Conservation (phyloP, 108 stramenopile species). For the Pseudonitzschia multiseries region DNA sequence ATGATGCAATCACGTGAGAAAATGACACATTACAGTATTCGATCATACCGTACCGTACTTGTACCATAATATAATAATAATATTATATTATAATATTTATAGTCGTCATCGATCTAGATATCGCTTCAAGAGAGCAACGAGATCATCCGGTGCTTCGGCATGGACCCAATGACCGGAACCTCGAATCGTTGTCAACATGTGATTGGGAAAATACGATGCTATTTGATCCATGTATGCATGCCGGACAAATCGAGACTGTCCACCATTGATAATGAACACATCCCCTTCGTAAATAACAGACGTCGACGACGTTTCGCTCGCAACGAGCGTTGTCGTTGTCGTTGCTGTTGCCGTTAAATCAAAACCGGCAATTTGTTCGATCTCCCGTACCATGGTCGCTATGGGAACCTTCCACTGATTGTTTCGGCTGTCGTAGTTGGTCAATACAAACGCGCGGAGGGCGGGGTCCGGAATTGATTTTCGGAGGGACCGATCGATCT, state of each 20-base stretch:
- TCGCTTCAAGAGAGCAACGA: conserved; percentile 68
- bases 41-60: no score
- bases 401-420: conserved; percentile 84
- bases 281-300: conserved; percentile 57
- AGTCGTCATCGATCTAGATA: conserved; percentile 68
- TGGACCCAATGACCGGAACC: conserved; percentile 96
- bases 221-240: conserved; percentile 79
- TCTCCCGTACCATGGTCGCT: conserved; percentile 64
- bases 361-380: conserved; percentile 84
- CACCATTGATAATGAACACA: conserved; percentile 88
- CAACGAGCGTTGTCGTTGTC: background rate
- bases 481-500: conserved; percentile 62
- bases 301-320: background rate
- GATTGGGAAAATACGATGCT: conserved; percentile 83
- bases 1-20: no score
- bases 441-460: conserved; percentile 85
- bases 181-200: conserved; percentile 86
- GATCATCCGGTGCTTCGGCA: conserved; percentile 88
- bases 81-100: background rate
- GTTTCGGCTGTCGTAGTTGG: conserved; percentile 70
- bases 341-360: conserved; percentile 30
- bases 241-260: conserved; percentile 89
- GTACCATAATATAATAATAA: no score
- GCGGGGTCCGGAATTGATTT: conserved; percentile 76
- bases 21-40: no score